Base-by-base conservation (phyloP, 495 filamentous ascomycete genomes). In the Lindgomyces ingoldianus region DNA sequence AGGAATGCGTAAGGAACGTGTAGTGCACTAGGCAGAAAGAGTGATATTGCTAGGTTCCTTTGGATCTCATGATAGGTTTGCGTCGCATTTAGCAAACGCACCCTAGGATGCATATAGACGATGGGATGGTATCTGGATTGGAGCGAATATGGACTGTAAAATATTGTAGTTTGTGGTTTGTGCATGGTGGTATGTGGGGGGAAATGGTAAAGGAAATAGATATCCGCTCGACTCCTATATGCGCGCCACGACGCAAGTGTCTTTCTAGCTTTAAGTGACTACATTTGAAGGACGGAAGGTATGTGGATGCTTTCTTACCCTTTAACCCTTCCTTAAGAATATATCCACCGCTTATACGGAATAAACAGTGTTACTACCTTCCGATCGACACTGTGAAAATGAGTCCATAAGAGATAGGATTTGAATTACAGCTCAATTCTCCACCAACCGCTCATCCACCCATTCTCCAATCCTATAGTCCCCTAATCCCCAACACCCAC, bases 1-100 rank as follows among this genome's bases (percentile, higher is more conserved):
- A 87, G 87, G 75, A 83, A 87, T 41, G 49, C 41, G 25, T 69
- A 64, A 33, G 14, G 18, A 18, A 12, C 14, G 26, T 42, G 30
- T 21, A 11, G 6, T 29, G 51, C 24, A 55, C 3, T 21, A 3
- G 29, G 33, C 4, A 52, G 24, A 30, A n/a, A n/a, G n/a, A n/a
- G n/a, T n/a, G n/a, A n/a, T n/a, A n/a, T n/a, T n/a, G n/a, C n/a
- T n/a, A 26, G 25, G 33, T 41, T 48, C 1, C 14, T 30, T 36
- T 2, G 10, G 24, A 45, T 44, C 42, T 22, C 2, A 41, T 22
- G 39, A 22, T n/a, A 9, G 54, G 42, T 29, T 52, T 36, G 46
- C 26, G 47, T 18, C 36, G 51, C 51, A 55, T 39, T 14, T 39
- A 39, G 33, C 33, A 14, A 39, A 14, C 14, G 33, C 6, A 14